phyloP scores from a whole-genome alignment of 2,329 filamentous ascomycete genomes.

The Xylariales sp. region DNA sequence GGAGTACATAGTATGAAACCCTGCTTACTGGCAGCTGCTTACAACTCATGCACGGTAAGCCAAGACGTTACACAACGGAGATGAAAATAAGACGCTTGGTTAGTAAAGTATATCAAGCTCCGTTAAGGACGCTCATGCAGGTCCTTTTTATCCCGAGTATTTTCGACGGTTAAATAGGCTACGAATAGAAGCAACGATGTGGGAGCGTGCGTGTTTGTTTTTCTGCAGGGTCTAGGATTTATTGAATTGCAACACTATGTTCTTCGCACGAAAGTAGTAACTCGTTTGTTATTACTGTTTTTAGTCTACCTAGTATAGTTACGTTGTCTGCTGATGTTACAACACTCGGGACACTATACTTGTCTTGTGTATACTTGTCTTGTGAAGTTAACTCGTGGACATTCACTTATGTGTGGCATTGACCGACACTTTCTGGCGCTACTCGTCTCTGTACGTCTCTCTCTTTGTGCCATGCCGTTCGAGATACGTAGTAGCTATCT shows the following conservation, averaged over 20 bases:
- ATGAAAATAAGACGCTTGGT: not conserved
- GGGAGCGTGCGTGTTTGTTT: not conserved
- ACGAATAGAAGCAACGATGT: not conserved
- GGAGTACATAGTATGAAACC: not conserved
- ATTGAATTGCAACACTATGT: not conserved
- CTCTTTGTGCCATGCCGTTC: not conserved
- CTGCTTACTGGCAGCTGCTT: conserved; percentile 2
- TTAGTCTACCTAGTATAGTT: not conserved
- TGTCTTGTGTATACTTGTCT: not conserved
- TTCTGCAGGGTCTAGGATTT: not conserved
- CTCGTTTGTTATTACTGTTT: too few species aligned
- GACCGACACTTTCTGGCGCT: not conserved
- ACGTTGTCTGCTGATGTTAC: not conserved
- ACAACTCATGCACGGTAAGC: conserved; percentile 20
- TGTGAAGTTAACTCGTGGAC: too few species aligned
- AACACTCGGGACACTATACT: not conserved
- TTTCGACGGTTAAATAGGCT: not conserved
- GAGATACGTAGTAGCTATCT: not conserved
- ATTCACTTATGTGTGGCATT: not conserved
- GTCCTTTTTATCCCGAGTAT: conserved; percentile 10
- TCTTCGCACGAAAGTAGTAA: not conserved
- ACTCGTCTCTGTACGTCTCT: not conserved
- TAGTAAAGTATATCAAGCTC: not conserved
- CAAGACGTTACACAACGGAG: conserved; percentile 21
- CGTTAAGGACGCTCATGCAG: conserved; percentile 5